Percentiles rank a stretch among this genome's conserved stretches.
Evolutionary conservation across 176 grass and related monocot genomes (phyloP).

Genomic region (Oryza brachyantha): DNA sequence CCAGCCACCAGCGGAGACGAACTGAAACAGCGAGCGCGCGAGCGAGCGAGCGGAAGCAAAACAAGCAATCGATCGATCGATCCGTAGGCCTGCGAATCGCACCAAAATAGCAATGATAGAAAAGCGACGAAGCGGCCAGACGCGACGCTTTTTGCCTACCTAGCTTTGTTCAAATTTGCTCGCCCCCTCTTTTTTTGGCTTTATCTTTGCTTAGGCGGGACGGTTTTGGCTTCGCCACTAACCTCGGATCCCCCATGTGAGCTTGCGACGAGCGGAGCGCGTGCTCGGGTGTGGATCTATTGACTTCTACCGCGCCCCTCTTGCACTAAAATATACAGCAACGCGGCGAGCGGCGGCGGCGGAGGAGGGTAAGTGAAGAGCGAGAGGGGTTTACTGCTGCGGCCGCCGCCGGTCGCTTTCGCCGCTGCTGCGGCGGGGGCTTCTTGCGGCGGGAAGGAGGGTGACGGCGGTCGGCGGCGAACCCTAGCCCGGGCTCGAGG

Average conservation of each 20-base stretch:
- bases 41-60: no score
- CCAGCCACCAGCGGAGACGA: conserved; percentile 19
- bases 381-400: not conserved
- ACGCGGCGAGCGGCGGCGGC: not conserved
- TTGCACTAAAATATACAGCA: conserved; percentile 9
- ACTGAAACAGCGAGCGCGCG: conserved; percentile 4
- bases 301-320: conserved; percentile 19
- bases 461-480: conserved; percentile 30
- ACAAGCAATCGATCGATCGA: no score
- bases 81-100: not conserved
- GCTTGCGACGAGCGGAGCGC: not conserved
- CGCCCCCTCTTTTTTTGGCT: not conserved
- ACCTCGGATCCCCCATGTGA: conserved; percentile 34
- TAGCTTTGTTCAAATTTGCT: conserved; percentile 27
- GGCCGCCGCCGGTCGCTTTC: conserved; percentile 23
- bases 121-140: conserved; percentile 29
- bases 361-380: not conserved
- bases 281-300: conserved; percentile 40
- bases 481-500: conserved; percentile 52
- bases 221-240: not conserved
- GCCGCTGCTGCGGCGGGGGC: conserved; percentile 26
- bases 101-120: conserved; percentile 42
- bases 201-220: conserved; percentile 33
- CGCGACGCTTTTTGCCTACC: not conserved
- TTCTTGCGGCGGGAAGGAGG: conserved; percentile 27